Evolutionary conservation across 2,329 filamentous ascomycete genomes (phyloP), one percentile per base, ranked within the genome.

Genomic region (Exutisphaerella laricina): DNA sequence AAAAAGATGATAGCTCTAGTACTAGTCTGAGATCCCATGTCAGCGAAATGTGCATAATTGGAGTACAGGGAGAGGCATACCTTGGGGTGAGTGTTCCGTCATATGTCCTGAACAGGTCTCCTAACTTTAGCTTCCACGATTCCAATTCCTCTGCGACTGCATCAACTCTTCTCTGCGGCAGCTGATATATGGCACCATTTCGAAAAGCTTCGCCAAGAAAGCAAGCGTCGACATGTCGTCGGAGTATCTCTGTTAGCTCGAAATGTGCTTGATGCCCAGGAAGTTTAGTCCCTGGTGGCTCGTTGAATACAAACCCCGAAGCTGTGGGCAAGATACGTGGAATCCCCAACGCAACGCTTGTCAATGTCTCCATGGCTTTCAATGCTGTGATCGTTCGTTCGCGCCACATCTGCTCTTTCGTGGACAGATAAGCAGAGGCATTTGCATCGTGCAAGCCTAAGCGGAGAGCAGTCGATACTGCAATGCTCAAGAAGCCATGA

Each of bases 251-350:
- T 1, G 30, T 33, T 10, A 33, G 16, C 30, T 33, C 30, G 7
- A 18, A 18, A 12, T 33, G 30, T 33, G 30, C 30, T 33, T 33
- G 30, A 18, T 33, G 30, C 14, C 30, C 30, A 33, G 14, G 30
- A 33, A 18, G 16, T 17, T 33, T 18, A 18, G 9, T 8, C 9
- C 17, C 3, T 4, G 20, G 13, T 18, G 14, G 16, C 9, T 18
- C 14, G 14, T 33, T 18, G 2, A 33, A n/a, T n/a, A n/a, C n/a
- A n/a, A n/a, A n/a, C n/a, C n/a, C n/a, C n/a, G n/a, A 8, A 33
- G 14, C 8, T 2, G 30, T 18, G 12, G 13, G 16, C 9, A 33
- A n/a, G 3, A 33, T 33, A 7, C 14, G 30, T 18, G 30, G 30
- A 4, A 33, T 14, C n/a, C 30, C 30, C 9, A 33, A 18, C 17